Conservation (phyloP, 1,284 basidiomycete species). For the Schizophyllum commune region DNA sequence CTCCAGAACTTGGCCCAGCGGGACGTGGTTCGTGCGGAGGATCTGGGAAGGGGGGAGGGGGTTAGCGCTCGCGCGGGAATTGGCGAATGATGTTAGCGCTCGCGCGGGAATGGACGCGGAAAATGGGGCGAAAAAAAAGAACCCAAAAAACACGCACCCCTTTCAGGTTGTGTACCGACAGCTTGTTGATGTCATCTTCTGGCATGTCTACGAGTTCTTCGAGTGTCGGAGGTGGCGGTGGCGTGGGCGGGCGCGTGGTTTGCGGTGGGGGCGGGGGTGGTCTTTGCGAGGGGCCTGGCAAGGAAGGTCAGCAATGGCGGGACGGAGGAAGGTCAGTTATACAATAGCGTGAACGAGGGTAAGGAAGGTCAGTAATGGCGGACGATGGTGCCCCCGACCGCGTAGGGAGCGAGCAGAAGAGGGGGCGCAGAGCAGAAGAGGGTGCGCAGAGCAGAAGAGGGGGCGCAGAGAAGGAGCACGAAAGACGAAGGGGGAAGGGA, state of each 20-base stretch:
- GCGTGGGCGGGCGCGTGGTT: conserved; percentile 17
- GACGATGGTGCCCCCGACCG: no score
- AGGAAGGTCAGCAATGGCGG: conserved; percentile 10
- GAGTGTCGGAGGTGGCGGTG: conserved; percentile 30
- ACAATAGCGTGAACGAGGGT: no score
- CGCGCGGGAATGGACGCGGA: no score
- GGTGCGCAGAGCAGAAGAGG: conserved; percentile 33
- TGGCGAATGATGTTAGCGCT: no score
- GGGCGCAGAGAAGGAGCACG: no score
- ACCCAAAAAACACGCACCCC: no score
- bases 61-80: no score
- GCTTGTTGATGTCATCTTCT: conserved; percentile 41
- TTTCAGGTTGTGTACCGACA: conserved; percentile 66
- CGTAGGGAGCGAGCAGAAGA: no score
- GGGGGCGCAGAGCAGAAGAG: conserved; percentile 17
- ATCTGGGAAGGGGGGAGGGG: no score
- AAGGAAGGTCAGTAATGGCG: no score
- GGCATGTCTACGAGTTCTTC: conserved; percentile 61
- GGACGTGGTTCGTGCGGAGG: conserved; percentile 69
- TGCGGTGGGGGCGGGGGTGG: conserved; percentile 18
- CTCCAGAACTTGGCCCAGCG: conserved; percentile 51
- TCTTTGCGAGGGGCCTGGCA: conserved; percentile 6
- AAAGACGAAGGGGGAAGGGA: no score
- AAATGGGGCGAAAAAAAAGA: no score
- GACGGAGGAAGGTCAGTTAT: conserved; percentile 12